These are phyloP conservation scores for Vitis rotundifolia DNA, from an alignment of 164 flowering plant species.

Conservation along the genomic window DNA sequence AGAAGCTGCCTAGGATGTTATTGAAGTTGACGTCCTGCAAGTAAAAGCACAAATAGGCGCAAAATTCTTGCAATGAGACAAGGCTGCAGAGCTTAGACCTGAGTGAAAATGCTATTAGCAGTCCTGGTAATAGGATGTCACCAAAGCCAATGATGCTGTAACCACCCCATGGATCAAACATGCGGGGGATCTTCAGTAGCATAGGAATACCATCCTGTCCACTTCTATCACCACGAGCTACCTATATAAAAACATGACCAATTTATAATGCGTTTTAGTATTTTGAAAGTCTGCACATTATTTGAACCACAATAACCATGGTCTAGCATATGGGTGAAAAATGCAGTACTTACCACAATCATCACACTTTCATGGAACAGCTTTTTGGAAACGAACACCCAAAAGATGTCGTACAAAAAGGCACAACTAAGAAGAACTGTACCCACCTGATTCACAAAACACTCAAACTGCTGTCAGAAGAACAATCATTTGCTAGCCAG, in stretches of 20 bases:
- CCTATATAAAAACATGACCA: conserved; percentile 28
- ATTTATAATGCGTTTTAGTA: background rate
- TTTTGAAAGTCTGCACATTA: background rate
- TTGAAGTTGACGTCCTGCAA: background rate
- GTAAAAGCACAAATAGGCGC: background rate
- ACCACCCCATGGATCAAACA: conserved; percentile 84
- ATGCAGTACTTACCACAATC: conserved; percentile 43
- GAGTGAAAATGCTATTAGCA: conserved; percentile 64
- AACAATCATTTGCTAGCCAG: too few relatives aligned
- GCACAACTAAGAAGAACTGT: conserved; percentile 55
- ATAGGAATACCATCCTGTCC: conserved; percentile 74
- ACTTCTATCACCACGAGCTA: conserved; percentile 68
- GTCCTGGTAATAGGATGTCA: conserved; percentile 71
- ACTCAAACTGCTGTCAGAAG: background rate
- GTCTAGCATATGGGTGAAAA: background rate
- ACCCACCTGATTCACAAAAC: conserved; percentile 43
- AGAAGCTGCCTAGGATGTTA: background rate
- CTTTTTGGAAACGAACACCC: conserved; percentile 49
- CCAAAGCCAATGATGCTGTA: conserved; percentile 78
- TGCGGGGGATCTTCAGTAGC: conserved; percentile 68
- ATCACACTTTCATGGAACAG: conserved; percentile 52
- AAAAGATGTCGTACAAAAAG: conserved; percentile 53
- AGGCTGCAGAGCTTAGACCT: conserved; percentile 33
- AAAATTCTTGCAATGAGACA: background rate
- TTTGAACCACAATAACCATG: background rate